phyloP scores from a whole-genome alignment of 495 filamentous ascomycete genomes.

The Xylaria scruposa region DNA sequence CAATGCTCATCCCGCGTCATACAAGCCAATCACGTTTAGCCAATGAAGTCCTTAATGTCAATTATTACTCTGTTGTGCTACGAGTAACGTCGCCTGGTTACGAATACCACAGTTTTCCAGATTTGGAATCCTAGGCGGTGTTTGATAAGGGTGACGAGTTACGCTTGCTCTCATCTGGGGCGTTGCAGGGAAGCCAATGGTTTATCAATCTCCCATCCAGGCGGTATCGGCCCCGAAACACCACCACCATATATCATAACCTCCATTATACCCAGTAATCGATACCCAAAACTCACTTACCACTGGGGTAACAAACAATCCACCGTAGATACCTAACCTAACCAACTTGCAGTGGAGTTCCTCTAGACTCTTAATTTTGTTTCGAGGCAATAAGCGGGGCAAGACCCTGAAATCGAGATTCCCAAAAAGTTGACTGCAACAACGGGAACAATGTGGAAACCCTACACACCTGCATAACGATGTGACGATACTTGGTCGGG shows the following conservation, averaged over 20 bases:
- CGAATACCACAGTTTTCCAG: not conserved
- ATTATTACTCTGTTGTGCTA: not conserved
- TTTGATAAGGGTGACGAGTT: not conserved
- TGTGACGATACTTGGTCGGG: constrained; percentile 3
- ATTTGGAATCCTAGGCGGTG: constrained; percentile 11
- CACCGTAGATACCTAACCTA: not conserved
- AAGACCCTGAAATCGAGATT: constrained; percentile 15
- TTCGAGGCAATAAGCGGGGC: constrained; percentile 2
- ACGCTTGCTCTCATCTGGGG: not conserved
- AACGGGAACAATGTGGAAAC: constrained; percentile 18
- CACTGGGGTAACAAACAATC: not conserved
- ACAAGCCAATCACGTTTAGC: constrained; percentile 1
- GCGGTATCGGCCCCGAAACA: constrained; percentile 1
- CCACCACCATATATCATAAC: too few relatives aligned
- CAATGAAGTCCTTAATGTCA: constrained; percentile 4
- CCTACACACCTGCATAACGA: not conserved
- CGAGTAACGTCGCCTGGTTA: not conserved
- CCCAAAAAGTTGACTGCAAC: constrained; percentile 3
- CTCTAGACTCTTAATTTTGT: not conserved
- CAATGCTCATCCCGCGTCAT: not conserved
- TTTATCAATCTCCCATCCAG: not conserved
- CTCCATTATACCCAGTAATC: not conserved
- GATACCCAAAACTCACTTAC: not conserved
- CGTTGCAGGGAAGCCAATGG: constrained; percentile 1
- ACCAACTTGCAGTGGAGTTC: not conserved